Evolutionary conservation across 1,139 yeast genomes (phyloP).

Genomic region (Suhomyces wounanorum): DNA sequence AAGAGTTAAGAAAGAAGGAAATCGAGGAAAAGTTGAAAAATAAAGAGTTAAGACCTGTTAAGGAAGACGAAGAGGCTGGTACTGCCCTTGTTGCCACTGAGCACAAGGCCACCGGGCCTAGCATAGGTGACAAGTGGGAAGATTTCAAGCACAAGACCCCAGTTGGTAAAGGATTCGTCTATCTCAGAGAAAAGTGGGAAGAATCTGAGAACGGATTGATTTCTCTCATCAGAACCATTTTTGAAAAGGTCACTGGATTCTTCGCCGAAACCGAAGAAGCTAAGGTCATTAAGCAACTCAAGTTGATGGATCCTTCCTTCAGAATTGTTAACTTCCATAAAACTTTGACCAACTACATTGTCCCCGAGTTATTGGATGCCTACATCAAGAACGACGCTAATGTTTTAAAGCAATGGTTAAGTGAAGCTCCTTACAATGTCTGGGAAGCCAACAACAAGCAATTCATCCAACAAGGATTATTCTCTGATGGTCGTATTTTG

Average conservation of each 20-base stretch:
- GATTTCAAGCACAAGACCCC: conserved; percentile 67
- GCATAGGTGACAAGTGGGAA: conserved; percentile 68
- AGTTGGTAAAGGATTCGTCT: conserved; percentile 65
- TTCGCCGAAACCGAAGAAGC: conserved; percentile 98
- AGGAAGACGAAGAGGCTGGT: conserved; percentile 86
- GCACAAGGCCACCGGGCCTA: conserved; percentile 70
- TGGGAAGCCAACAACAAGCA: conserved; percentile 94
- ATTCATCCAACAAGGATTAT: conserved; percentile 86
- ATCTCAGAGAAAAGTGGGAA: conserved; percentile 77
- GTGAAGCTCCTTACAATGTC: conserved; percentile 95
- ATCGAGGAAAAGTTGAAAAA: conserved; percentile 43
- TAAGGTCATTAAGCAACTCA: conserved; percentile 81
- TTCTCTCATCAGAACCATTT: conserved; percentile 74
- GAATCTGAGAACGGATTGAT: conserved; percentile 94
- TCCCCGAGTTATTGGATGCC: conserved; percentile 95
- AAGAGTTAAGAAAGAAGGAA: conserved; percentile 69
- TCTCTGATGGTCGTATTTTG: conserved; percentile 87
- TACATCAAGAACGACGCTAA: conserved; percentile 89
- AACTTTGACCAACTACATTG: conserved; percentile 86
- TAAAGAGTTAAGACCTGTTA: conserved; percentile 59
- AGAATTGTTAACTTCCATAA: conserved; percentile 76
- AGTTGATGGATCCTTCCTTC: conserved; percentile 88
- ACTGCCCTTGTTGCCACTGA: conserved; percentile 81
- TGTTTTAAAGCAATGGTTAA: conserved; percentile 84
- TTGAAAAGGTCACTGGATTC: conserved; percentile 80